phyloP scores from a whole-genome alignment of 2,329 filamentous ascomycete genomes.

The Pseudogymnoascus sp. region DNA sequence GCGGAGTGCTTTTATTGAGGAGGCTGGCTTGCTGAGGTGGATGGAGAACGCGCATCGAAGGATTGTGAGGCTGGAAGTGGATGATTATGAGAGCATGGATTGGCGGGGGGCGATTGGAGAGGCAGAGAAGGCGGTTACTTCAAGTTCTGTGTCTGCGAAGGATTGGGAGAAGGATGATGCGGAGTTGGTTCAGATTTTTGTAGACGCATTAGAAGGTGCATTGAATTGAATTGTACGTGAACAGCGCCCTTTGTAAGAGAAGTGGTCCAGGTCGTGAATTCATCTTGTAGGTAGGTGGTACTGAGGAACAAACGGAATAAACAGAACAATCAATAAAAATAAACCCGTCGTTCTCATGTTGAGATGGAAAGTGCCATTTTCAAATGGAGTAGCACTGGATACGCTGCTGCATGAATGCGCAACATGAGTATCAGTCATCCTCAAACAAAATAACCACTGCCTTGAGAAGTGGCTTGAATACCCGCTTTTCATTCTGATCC shows the following conservation, averaged over 20 bases:
- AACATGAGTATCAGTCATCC: too few species aligned
- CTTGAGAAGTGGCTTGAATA: too few species aligned
- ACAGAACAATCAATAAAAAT: too few species aligned
- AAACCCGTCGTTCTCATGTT: too few species aligned
- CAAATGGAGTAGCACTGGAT: too few species aligned
- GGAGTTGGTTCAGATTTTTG: constrained; percentile 14
- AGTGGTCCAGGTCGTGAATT: too few species aligned
- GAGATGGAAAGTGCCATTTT: too few species aligned
- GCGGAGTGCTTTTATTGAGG: constrained; percentile 19
- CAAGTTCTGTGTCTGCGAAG: neutral
- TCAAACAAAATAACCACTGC: too few species aligned
- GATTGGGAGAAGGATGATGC: constrained; percentile 15
- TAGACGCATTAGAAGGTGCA: constrained; percentile 13
- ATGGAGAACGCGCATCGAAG: constrained; percentile 19
- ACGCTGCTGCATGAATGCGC: too few species aligned
- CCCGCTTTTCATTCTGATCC: too few species aligned
- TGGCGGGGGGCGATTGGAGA: constrained; percentile 14
- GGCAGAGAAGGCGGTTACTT: constrained; percentile 11
- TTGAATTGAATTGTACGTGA: neutral
- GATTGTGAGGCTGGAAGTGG: constrained; percentile 17
- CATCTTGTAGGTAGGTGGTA: too few species aligned
- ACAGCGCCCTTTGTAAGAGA: neutral
- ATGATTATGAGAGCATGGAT: constrained; percentile 15
- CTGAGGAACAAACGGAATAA: too few species aligned
- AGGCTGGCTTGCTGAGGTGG: constrained; percentile 18